Evolutionary conservation across 495 filamentous ascomycete genomes (phyloP), one percentile per base, ranked within the genome.

Genomic region (Xylaria castorea): DNA sequence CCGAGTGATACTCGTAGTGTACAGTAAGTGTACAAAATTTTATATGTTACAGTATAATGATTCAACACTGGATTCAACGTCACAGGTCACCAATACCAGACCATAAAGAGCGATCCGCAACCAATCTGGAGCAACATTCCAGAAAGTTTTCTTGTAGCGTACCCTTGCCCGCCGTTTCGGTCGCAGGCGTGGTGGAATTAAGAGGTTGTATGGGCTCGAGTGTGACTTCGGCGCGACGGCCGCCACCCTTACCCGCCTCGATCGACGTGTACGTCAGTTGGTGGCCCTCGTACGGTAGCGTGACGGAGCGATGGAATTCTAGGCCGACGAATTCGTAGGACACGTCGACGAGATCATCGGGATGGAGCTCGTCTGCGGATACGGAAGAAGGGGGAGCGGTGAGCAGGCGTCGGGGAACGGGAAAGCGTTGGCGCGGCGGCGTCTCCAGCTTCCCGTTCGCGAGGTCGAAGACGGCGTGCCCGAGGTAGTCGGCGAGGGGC

Each of bases 241-340:
- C 84, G 14, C 81, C 82, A 22, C 80, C 78, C 66, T 78, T 79
- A 0, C 86, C 86, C 18, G 74, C 83, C 40, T 88, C 82, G 65
- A 85, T 79, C 71, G 74, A 80, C 0, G 80, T 83, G 79, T 86
- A 89, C 0, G 75, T 72, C 20, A 88, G 66, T 6, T 66, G 76
- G 78, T 83, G 83, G 32, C 78, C 64, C 12, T 72, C 16, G 75
- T 79, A 84, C 5, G 77, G 73, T 34, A 84, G 73, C 1, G 78
- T 70, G 27, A 85, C 71, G 55, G 76, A 74, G 32, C 80, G 80
- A 9, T 81, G 79, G 9, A 85, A 73, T 62, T 89, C 86, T 8
- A 87, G 68, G 3, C 83, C 83, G 36, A 79, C 80, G 72, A 87
- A 85, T 27, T 81, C 73, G 80, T 89, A 89, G 46, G 81, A 71